phyloP scores from a whole-genome alignment of 768 basidiomycete species.

The Amanita inopinata region DNA sequence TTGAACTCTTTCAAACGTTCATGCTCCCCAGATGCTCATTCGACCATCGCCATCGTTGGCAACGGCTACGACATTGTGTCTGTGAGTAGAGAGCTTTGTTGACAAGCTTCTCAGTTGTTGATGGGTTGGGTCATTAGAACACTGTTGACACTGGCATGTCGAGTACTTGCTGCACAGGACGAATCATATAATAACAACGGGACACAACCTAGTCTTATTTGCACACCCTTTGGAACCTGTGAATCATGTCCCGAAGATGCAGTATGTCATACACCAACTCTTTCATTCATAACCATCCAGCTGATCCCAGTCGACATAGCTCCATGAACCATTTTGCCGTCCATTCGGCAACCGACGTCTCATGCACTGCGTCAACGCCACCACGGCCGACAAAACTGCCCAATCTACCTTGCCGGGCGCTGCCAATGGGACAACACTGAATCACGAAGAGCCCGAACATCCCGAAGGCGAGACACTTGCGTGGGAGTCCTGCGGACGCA shows the following conservation, averaged over 20 bases:
- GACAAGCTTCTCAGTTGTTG: background rate
- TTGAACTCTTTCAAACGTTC: conserved; percentile 2
- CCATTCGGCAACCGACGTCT: conserved; percentile 93
- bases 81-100: conserved; percentile 18
- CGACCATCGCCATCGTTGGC: conserved; percentile 9
- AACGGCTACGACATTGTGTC: conserved; percentile 22
- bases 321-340: conserved; percentile 83
- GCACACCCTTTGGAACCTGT: conserved; percentile 48
- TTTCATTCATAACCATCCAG: background rate
- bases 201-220: conserved; percentile 26
- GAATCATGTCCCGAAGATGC: conserved; percentile 54
- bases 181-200: conserved; percentile 15
- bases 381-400: conserved; percentile 15
- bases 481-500: conserved; percentile 92
- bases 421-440: too few species aligned
- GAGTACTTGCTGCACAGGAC: conserved; percentile 8
- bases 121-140: conserved; percentile 7
- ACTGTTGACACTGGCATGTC: conserved; percentile 12
- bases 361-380: conserved; percentile 63
- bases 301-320: conserved; percentile 28
- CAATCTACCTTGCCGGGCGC: conserved; percentile 4
- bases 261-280: conserved; percentile 28
- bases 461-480: conserved; percentile 57
- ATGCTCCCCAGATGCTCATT: conserved; percentile 16
- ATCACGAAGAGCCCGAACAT: conserved; percentile 10